Percentiles rank a stretch among this genome's conserved stretches.
Conservation (phyloP, 208 protist genomes). For the Crithidia bombi region DNA sequence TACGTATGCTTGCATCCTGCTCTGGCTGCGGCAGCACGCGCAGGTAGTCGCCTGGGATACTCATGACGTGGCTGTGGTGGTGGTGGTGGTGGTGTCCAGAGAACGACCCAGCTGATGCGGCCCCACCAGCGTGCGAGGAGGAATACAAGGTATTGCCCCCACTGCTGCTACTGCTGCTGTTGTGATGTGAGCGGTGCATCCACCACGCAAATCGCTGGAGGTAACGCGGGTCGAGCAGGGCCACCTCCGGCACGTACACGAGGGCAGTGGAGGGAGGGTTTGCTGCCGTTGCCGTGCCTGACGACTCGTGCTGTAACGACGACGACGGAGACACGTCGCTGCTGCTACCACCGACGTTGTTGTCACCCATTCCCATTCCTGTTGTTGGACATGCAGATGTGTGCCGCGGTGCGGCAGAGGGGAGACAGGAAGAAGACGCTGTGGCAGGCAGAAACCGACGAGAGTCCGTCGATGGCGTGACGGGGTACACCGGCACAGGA, state of each 20-base stretch:
- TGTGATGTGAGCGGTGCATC: slow-evolving; percentile 40
- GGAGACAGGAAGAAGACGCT: no score
- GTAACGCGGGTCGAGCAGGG: slow-evolving; percentile 63
- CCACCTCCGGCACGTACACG: slow-evolving; percentile 52
- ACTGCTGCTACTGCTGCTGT: neutral
- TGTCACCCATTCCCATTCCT: neutral
- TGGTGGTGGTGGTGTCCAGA: neutral
- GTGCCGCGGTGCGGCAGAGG: no score
- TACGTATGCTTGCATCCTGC: slow-evolving; percentile 31
- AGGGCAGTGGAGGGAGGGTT: slow-evolving; percentile 5
- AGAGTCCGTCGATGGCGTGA: neutral
- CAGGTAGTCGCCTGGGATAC: slow-evolving; percentile 28
- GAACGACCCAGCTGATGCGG: neutral
- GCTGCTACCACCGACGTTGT: neutral
- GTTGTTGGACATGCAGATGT: no score
- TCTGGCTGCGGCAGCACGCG: slow-evolving; percentile 27
- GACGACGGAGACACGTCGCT: neutral
- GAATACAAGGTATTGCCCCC: neutral
- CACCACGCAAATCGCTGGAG: slow-evolving; percentile 57
- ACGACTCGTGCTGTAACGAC: neutral
- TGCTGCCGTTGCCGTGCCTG: neutral
- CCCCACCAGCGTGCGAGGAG: neutral
- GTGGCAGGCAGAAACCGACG: neutral
- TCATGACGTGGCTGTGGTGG: slow-evolving; percentile 9
- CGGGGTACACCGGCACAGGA: neutral